A percentile compares a stretch with the other conserved stretches of the same genome.
These are phyloP conservation scores for Talaromyces stipitatus DNA, from an alignment of 495 filamentous ascomycete genomes.

Conservation along the genomic window DNA sequence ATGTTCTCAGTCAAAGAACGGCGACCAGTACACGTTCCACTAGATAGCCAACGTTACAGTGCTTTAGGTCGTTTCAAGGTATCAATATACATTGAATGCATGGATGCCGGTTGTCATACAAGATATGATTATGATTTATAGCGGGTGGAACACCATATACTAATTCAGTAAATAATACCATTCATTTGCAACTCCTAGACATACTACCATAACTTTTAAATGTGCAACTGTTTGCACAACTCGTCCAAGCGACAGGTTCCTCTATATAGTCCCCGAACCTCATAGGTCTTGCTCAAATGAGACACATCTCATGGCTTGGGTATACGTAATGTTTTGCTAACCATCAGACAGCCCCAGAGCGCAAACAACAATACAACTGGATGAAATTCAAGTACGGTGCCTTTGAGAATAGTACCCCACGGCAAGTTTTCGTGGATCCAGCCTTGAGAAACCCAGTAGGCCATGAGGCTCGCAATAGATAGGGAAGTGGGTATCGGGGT, in stretches of 20 bases:
- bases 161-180: not conserved
- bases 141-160: not conserved
- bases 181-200: not conserved
- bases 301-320: conserved; percentile 62
- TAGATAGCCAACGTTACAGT: not conserved
- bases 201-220: not conserved
- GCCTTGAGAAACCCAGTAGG: conserved; percentile 73
- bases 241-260: not conserved
- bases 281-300: not conserved
- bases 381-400: conserved; percentile 75
- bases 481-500: conserved; percentile 91
- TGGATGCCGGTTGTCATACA: too few species aligned
- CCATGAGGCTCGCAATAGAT: conserved; percentile 75
- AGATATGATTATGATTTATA: not conserved
- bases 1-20: too few species aligned
- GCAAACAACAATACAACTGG: conserved; percentile 78
- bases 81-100: too few species aligned
- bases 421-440: conserved; percentile 75
- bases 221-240: not conserved
- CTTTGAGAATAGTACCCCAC: conserved; percentile 53
- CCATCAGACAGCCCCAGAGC: conserved; percentile 82
- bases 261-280: not conserved
- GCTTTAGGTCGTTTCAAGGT: not conserved
- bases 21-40: not conserved
- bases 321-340: conserved; percentile 88